Evolutionary conservation across 768 basidiomycete species (phyloP), one percentile per base, ranked within the genome.

Genomic region (Lentinula detonsa): DNA sequence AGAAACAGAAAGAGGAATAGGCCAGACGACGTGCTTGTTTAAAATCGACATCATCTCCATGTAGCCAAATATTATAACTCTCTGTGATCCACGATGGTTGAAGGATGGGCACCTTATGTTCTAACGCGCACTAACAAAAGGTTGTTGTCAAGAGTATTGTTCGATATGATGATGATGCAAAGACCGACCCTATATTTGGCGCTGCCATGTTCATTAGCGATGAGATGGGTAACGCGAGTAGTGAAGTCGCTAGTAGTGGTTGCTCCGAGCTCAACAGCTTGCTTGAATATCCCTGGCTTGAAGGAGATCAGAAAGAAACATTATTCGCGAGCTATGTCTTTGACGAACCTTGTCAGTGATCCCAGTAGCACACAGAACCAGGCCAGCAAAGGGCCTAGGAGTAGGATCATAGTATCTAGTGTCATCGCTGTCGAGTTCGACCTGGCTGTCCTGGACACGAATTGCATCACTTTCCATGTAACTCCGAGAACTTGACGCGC

Each of bases 241-340:
- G 93, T 98, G 63, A 96, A 86, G 53, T 91, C 87, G 35, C 74
- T 81, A 15, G 83, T 79, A 48, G 83, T 78, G 3, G 73, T 74
- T 31, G 92, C 95, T 10, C 95, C 95, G 13, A 97, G 86, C 65
- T 94, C 88, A 23, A 83, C 74, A 0, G 91, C 92, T 67, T 90
- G 83, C 62, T 85, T 85, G 69, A 91, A 91, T 37, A 95, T 64
- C 1, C 81, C 79, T 0, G 84, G 79, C 93, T 95, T 62, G 3
- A 23, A 46, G 21, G 34, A 50, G 16, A 60, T 39, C 9, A 45
- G 51, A 60, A 48, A 33, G 49, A 61, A 39, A 54, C 55, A 18
- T 39, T 40, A 18, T 55, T 35, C n/a, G 4, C 15, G 35, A n/a
- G 11, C 34, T 31, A 35, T 37, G 21, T 13, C 15, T 46, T 13